phyloP scores from a whole-genome alignment of 2,329 filamentous ascomycete species.

The Pseudocercospora vitis region DNA sequence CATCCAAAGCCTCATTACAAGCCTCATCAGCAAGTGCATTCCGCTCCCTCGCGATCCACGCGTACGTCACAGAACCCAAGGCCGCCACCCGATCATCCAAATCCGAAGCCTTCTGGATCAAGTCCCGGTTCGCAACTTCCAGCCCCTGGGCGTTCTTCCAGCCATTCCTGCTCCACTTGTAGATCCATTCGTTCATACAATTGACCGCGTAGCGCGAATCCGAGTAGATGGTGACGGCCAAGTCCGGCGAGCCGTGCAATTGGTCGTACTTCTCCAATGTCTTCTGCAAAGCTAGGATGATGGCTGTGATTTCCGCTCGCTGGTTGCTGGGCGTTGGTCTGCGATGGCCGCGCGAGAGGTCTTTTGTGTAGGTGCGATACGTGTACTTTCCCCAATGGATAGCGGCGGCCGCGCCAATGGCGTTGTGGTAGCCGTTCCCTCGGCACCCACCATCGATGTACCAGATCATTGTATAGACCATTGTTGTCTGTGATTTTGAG shows the following conservation, averaged over 20 bases:
- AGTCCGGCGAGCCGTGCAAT: not conserved
- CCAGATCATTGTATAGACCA: constrained; percentile 17
- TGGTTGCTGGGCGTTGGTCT: constrained; percentile 13
- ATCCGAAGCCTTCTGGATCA: constrained; percentile 11
- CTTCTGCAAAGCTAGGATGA: constrained; percentile 11
- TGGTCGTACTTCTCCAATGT: constrained; percentile 1
- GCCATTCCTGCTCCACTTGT: constrained; percentile 14
- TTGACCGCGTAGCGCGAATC: constrained; percentile 16
- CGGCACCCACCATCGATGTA: constrained; percentile 23
- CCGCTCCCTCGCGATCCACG: constrained; percentile 11
- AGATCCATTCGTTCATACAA: constrained; percentile 18
- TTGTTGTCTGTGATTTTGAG: not conserved
- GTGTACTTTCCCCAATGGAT: not conserved
- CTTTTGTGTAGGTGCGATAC: not conserved
- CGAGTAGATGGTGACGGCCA: constrained; percentile 12
- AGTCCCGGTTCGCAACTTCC: constrained; percentile 11
- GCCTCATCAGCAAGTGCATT: constrained; percentile 8
- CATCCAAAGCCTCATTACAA: not conserved
- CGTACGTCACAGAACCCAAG: constrained; percentile 13
- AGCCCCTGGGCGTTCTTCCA: constrained; percentile 13
- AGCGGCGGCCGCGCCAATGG: constrained; percentile 19
- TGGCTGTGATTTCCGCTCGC: constrained; percentile 20
- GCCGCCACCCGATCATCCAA: constrained; percentile 5
- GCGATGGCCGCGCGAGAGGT: not conserved
- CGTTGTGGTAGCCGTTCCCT: constrained; percentile 9